Base-by-base conservation (phyloP, 345 rosid genomes). In the Aethionema arabicum region DNA sequence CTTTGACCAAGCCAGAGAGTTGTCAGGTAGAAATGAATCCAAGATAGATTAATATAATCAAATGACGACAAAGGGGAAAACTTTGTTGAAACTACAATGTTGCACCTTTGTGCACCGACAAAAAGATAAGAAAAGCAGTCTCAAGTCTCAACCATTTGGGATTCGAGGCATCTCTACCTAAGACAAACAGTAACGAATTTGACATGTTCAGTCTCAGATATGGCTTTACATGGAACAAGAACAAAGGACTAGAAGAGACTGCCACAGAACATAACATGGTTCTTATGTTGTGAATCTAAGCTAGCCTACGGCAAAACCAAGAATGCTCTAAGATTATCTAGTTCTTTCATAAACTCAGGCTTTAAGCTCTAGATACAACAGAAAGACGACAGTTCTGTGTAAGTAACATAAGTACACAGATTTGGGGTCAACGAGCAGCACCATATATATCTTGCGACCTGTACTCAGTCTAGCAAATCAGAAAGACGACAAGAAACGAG, bases 301-400 rank as follows among this genome's bases (percentile, higher is more conserved):
- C 40, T 33, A 43, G 27, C 43, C 45, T 32, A 32, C 30, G 8
- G 57, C 29, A 32, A 41, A 44, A 65, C 52, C 37, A 54, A 21
- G 14, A 27, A 36, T 13, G 9, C 1, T 32, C 41, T 52, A 33
- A 14, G 58, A 14, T 52, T 14, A 12, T 32, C 49, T 48, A 48
- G 48, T 6, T 3, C 41, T 11, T 5, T 4, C 12, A 54, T 36
- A 47, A 11, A 30, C 5, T 14, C 9, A 56, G 15, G 33, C 49
- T 56, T 56, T 5, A 56, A 39, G 11, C 42, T 7, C 39, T 47
- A 45, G 6, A 14, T 27, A 66, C 1, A 36, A 36, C 8, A 46
- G 2, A 55, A 55, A 11, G 51, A 63, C 8, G 47, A 39, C 33
- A n/a, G 3, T 5, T 2, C 7, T 35, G 38, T 35, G n/a, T 35